phyloP scores from a whole-genome alignment of 140 eudicot genomes.

The Erigeron philadelphicus region DNA sequence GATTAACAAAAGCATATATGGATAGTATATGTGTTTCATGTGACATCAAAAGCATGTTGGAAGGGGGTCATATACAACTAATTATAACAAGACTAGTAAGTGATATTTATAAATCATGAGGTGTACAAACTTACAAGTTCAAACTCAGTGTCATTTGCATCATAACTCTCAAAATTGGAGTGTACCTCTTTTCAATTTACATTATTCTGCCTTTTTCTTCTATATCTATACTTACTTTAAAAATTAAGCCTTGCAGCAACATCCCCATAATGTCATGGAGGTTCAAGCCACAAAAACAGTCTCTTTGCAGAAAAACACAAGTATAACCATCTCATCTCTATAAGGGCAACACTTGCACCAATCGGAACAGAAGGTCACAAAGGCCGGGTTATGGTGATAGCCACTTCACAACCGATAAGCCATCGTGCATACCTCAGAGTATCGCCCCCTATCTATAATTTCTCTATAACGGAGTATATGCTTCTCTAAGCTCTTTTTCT shows the following conservation, averaged over 20 bases:
- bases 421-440: neutral
- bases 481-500: neutral
- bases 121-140: neutral
- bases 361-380: conserved; percentile 1
- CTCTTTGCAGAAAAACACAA: conserved; percentile 11
- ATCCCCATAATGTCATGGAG: conserved; percentile 10
- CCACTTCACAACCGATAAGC: neutral
- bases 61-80: too few species aligned
- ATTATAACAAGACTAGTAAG: too few species aligned
- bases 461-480: neutral
- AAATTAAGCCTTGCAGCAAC: conserved; percentile 17
- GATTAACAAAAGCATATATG: too few species aligned
- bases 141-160: neutral
- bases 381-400: neutral
- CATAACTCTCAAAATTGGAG: neutral
- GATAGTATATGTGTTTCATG: too few species aligned
- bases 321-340: conserved; percentile 15
- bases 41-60: too few species aligned
- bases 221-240: conserved; percentile 23
- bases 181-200: conserved; percentile 16
- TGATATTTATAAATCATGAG: too few species aligned
- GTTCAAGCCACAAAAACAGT: conserved; percentile 1
- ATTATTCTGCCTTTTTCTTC: conserved; percentile 14
- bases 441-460: conserved; percentile 15
- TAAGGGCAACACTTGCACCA: conserved; percentile 7